These are phyloP conservation scores for Phytophthora tubulina DNA, from an alignment of 352 stramenopile species.

Conservation along the genomic window DNA sequence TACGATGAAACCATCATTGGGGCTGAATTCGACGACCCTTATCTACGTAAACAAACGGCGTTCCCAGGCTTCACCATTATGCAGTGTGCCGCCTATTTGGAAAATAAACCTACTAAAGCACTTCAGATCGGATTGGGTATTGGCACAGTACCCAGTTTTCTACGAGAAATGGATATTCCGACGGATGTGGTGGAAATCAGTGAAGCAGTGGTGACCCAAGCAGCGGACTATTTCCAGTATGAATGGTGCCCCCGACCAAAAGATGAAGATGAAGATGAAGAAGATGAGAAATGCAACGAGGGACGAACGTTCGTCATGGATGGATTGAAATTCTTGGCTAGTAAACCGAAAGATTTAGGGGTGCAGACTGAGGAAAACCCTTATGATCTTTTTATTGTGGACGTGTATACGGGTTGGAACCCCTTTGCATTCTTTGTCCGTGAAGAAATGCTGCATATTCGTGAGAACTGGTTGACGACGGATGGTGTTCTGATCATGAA, in stretches of 20 bases:
- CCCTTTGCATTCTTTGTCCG: slow-evolving; percentile 74
- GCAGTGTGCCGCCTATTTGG: slow-evolving; percentile 71
- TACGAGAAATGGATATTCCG: slow-evolving; percentile 64
- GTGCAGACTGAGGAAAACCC: slow-evolving; percentile 21
- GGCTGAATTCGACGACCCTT: slow-evolving; percentile 76
- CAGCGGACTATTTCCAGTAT: slow-evolving; percentile 79
- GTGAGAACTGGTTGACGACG: slow-evolving; percentile 60
- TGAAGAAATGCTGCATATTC: slow-evolving; percentile 62
- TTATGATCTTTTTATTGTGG: slow-evolving; percentile 73
- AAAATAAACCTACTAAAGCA: slow-evolving; percentile 49
- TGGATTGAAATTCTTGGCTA: slow-evolving; percentile 66
- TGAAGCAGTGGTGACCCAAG: slow-evolving; percentile 66
- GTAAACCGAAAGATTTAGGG: slow-evolving; percentile 37
- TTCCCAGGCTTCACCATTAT: slow-evolving; percentile 88
- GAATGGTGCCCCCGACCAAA: slow-evolving; percentile 50
- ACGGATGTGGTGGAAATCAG: slow-evolving; percentile 87
- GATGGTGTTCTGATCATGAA: slow-evolving; percentile 80
- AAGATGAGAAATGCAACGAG: slow-evolving; percentile 38
- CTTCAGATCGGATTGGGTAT: slow-evolving; percentile 81
- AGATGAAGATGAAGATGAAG: slow-evolving; percentile 37
- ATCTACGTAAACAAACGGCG: slow-evolving; percentile 65
- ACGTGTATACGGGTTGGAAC: slow-evolving; percentile 82
- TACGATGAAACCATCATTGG: slow-evolving; percentile 85
- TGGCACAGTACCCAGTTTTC: slow-evolving; percentile 73
- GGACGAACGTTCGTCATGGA: slow-evolving; percentile 76